phyloP scores from a whole-genome alignment of 305 asterid genomes.

The Fraxinus nigra region DNA sequence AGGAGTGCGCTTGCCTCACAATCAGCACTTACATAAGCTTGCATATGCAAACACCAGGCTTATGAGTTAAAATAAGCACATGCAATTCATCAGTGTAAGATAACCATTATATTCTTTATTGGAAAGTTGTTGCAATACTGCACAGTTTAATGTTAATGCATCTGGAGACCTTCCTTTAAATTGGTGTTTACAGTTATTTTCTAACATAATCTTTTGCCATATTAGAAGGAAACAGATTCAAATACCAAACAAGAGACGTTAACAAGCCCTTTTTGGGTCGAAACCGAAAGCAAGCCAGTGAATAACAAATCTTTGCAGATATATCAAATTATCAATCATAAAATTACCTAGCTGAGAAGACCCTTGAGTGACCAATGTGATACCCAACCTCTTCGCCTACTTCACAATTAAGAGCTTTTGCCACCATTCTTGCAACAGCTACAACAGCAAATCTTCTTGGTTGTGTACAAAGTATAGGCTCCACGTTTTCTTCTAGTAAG shows the following conservation, averaged over 20 bases:
- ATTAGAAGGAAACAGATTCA: not conserved
- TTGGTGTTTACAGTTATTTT: not conserved
- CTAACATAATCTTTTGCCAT: slow-evolving; percentile 2
- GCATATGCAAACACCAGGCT: not conserved
- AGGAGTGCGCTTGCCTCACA: not conserved
- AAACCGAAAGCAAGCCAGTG: not conserved
- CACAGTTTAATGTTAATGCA: not conserved
- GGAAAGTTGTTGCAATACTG: slow-evolving; percentile 2
- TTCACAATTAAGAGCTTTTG: slow-evolving; percentile 78
- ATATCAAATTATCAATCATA: slow-evolving; percentile 11
- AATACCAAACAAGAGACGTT: not conserved
- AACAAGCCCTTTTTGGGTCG: not conserved
- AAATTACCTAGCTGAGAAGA: slow-evolving; percentile 66
- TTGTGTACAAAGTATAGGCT: slow-evolving; percentile 88
- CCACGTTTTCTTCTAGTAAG: slow-evolving; percentile 70
- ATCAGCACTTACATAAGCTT: not conserved
- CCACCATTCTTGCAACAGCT: slow-evolving; percentile 94
- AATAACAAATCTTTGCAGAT: slow-evolving; percentile 13
- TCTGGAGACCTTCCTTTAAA: slow-evolving; percentile 1
- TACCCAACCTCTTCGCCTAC: slow-evolving; percentile 93
- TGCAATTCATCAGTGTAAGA: slow-evolving; percentile 2
- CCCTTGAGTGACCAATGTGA: slow-evolving; percentile 94
- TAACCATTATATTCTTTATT: slow-evolving; percentile 1
- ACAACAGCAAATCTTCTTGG: slow-evolving; percentile 99
- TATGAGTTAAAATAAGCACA: not conserved